Base-by-base conservation (phyloP, 495 filamentous ascomycete species). In the Xylaria acuta region DNA sequence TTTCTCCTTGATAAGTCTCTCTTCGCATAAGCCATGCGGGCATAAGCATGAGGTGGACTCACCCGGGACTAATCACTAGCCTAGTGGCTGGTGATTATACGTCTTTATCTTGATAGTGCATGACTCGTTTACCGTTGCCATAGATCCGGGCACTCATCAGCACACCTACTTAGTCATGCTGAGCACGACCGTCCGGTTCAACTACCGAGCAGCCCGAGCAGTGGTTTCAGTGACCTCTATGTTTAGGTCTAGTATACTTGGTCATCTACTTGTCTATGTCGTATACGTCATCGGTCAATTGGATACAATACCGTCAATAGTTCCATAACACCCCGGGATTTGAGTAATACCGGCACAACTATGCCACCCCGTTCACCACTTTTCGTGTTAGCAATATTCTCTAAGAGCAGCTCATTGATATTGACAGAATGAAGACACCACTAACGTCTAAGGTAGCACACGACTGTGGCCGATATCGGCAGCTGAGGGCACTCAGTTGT, bases 391-490 rank as follows among this genome's bases (percentile, higher is more conserved):
- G 45, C 38, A 53, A 36, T 30, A 14, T 41, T 34, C 43, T 34
- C 5, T n/a, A 22, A 41, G 9, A 25, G 11, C 3, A 41, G 16
- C 58, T 63, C 22, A 41, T 27, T 16, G 30, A 18, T 49, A 38
- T 65, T 22, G 12, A 47, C 1, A 40, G 63, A 32, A 65, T n/a
- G 16, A 43, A 45, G 47, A 34, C 25, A 22, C 5, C 22, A 36
- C 20, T 53, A 32, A 40, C 1, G 45, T 22, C 36, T n/a, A 27
- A 53, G 18, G 20, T 9, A n/a, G 41, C 6, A 47, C 41, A 25
- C 25, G 18, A 38, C 9, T 56, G 20, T 43, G 34, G 32, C 65
- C 65, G 65, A 67, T 20, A 54, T 67, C 65, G 65, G 65, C 49
- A 64, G 22, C 27, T 20, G 38, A n/a, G n/a, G 47, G 9, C 22